Evolutionary conservation across 106 monocot species (phyloP), one percentile per base, ranked within the genome.

Genomic region (Dioscorea zingiberensis): DNA sequence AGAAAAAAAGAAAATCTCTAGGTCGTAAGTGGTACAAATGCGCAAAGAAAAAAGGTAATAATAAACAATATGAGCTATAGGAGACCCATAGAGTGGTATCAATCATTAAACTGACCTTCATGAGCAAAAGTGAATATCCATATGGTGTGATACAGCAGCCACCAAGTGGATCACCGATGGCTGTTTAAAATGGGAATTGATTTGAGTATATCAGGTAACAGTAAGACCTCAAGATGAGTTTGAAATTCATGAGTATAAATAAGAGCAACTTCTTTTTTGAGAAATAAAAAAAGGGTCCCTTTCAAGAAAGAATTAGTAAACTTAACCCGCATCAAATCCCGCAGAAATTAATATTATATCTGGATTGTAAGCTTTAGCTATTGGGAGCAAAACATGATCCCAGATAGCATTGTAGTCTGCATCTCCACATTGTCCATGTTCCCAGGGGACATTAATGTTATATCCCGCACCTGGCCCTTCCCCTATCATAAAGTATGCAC

Each of bases 361-460:
- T 47, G 98, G 98, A 70, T 86, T 80, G 69, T 81, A 98, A 67
- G 79, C 60, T 63, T 86, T 75, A 7, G 77, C 84, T 13, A 98
- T 79, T 66, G 98, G 98, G 64, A 98, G 66, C 63, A 98, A 62
- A 65, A 98, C 72, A 76, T 98, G 86, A 63, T 98, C 92, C 98
- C 93, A 98, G 13, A 84, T 93, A 44, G 93, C 89, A 74, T 80
- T 62, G 54, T 98, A 98, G 55, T 98, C 98, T 56, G 84, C 86
- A 84, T 98, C 98, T 47, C 98, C 84, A 72, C 88, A 92, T 55
- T 70, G 63, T 27, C 77, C 93, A 76, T 93, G 98, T 67, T 98
- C 89, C 98, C 98, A 98, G 45, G 98, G 98, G 59, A 98, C 84
- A 75, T 98, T 98, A 57, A 98, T 89, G 54, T 98, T 98, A 71